Evolutionary conservation across 495 filamentous ascomycete genomes (phyloP).

Genomic region (Lasiosphaeria miniovina): DNA sequence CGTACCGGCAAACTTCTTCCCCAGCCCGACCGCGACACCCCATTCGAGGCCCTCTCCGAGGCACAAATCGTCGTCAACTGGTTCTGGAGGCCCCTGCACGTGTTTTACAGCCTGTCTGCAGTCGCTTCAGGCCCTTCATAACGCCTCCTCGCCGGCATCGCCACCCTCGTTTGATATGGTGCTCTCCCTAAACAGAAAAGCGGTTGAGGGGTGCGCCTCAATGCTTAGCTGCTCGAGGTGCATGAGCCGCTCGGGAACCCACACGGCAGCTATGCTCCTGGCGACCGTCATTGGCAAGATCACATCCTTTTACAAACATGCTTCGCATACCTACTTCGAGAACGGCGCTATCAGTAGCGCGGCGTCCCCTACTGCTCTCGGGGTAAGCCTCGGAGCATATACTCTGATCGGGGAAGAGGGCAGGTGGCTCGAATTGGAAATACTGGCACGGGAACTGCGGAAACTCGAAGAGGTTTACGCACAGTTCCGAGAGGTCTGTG

Average conservation of each 20-base stretch:
- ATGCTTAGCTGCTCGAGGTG: constrained; percentile 45
- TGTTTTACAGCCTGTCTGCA: constrained; percentile 48
- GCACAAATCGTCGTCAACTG: constrained; percentile 30
- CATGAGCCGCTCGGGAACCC: constrained; percentile 38
- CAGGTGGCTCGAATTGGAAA: constrained; percentile 44
- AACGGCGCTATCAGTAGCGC: constrained; percentile 21
- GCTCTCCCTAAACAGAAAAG: constrained; percentile 44
- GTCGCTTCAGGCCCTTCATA: constrained; percentile 44
- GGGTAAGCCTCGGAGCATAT: constrained; percentile 44
- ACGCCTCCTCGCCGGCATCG: constrained; percentile 36
- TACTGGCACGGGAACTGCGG: constrained; percentile 43
- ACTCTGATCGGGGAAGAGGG: constrained; percentile 43
- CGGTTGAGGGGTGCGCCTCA: constrained; percentile 44
- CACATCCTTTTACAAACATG: constrained; percentile 44
- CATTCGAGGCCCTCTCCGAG: constrained; percentile 29
- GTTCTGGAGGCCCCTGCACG: constrained; percentile 35
- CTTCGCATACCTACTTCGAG: constrained; percentile 38
- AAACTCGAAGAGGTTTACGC: constrained; percentile 45
- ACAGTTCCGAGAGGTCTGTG: constrained; percentile 40
- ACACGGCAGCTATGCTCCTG: constrained; percentile 47
- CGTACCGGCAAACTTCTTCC: constrained; percentile 34
- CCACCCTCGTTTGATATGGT: constrained; percentile 43
- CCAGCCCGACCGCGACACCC: constrained; percentile 37
- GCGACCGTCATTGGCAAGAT: constrained; percentile 47
- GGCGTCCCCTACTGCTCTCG: constrained; percentile 23